phyloP scores from a whole-genome alignment of 176 grass and related monocot genomes.

The Rhipidocladum racemiflorum region DNA sequence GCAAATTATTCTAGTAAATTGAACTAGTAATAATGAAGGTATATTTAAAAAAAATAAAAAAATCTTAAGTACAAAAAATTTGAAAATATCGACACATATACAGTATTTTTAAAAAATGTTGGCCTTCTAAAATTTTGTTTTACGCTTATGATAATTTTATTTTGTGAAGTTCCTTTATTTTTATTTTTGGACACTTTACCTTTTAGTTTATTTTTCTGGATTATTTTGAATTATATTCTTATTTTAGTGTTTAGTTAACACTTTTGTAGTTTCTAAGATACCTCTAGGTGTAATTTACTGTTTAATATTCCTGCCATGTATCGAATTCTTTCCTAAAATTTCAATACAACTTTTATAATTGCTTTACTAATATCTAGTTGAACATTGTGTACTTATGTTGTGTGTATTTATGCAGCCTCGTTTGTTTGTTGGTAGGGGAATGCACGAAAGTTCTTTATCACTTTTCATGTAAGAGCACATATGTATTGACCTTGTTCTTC shows the following conservation, averaged over 20 bases:
- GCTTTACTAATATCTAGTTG: slow-evolving; percentile 11
- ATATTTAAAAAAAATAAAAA: background rate
- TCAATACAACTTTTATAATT: background rate
- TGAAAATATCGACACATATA: background rate
- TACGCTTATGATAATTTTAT: background rate
- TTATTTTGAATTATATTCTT: slow-evolving; percentile 6
- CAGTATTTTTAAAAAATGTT: background rate
- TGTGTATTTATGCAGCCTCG: slow-evolving; percentile 56
- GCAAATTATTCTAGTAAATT: background rate
- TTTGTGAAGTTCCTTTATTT: background rate
- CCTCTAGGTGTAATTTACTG: background rate
- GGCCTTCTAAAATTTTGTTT: background rate
- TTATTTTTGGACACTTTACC: background rate
- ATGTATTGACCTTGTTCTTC: background rate
- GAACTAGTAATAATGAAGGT: background rate
- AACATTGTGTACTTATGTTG: slow-evolving; percentile 21
- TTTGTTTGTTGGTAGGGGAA: slow-evolving; percentile 89
- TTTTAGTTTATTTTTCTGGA: background rate
- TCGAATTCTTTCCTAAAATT: background rate
- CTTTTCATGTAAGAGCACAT: slow-evolving; percentile 82
- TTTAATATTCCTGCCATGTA: slow-evolving; percentile 6
- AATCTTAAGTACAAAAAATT: background rate
- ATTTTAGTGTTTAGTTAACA: background rate
- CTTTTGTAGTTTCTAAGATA: slow-evolving; percentile 8
- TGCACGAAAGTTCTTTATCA: slow-evolving; percentile 91